Percentiles rank a stretch among this genome's conserved stretches.
phyloP scores from a whole-genome alignment of 176 grass and related monocot species.

The Luzula sylvatica region DNA sequence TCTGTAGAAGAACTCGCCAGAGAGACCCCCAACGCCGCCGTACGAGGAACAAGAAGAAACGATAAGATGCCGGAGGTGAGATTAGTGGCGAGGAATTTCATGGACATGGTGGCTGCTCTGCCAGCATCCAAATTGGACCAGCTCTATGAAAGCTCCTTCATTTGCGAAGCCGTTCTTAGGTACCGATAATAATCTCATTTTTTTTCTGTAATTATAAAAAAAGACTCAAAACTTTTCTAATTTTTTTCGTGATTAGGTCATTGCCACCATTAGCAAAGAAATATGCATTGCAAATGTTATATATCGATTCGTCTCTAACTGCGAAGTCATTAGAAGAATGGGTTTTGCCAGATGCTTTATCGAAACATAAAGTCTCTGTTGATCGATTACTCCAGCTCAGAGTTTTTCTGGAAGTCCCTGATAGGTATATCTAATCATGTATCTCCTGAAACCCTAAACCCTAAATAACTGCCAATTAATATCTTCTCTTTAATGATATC shows the following conservation, averaged over 20 bases:
- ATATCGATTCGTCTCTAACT: constrained; percentile 29
- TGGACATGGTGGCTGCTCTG: constrained; percentile 90
- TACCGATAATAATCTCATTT: background rate
- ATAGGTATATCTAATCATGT: constrained; percentile 28
- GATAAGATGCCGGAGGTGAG: constrained; percentile 77
- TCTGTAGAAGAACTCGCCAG: no score
- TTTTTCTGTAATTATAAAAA: no score
- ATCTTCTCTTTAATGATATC: background rate
- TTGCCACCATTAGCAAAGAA: constrained; percentile 82
- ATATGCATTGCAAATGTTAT: constrained; percentile 77
- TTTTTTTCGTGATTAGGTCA: no score
- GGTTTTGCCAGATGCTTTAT: constrained; percentile 53
- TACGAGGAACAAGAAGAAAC: background rate
- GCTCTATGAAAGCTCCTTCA: constrained; percentile 81
- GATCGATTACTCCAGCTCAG: constrained; percentile 83
- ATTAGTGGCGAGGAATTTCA: constrained; percentile 85
- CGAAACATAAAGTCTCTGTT: constrained; percentile 75
- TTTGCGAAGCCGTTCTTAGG: constrained; percentile 92
- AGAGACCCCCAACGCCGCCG: background rate
- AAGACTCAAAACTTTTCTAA: no score
- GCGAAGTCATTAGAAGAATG: constrained; percentile 73
- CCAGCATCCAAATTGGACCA: constrained; percentile 63
- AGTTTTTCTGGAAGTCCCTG: constrained; percentile 59
- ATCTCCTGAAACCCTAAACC: no score
- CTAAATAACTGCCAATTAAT: no score